These are phyloP conservation scores for Taphrina sp. DNA, from an alignment of 1,139 yeast genomes.

Conservation along the genomic window DNA sequence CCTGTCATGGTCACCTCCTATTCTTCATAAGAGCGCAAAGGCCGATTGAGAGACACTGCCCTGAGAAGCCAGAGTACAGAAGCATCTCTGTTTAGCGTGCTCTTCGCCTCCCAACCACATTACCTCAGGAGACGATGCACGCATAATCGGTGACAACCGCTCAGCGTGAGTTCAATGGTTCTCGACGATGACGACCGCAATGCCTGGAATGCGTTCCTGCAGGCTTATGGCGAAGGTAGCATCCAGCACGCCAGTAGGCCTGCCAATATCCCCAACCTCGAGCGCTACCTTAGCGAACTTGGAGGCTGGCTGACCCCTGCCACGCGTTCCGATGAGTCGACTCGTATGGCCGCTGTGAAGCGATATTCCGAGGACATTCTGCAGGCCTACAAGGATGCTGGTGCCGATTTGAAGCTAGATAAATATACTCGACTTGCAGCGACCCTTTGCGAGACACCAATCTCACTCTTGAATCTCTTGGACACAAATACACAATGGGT, in stretches of 20 bases:
- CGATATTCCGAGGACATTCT: constrained; percentile 8
- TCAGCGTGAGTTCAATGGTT: no score
- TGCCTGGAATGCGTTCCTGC: constrained; percentile 8
- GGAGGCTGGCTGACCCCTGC: constrained; percentile 28
- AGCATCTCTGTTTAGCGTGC: no score
- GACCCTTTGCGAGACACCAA: constrained; percentile 17
- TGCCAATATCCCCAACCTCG: not conserved
- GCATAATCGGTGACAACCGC: no score
- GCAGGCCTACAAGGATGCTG: constrained; percentile 17
- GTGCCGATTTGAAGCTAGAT: constrained; percentile 12
- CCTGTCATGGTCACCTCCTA: no score
- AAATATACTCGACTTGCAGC: constrained; percentile 23
- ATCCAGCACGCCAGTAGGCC: not conserved
- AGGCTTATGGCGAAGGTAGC: constrained; percentile 4
- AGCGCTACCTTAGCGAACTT: constrained; percentile 9
- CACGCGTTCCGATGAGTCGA: constrained; percentile 3
- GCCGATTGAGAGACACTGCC: no score
- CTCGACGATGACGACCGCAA: constrained; percentile 4
- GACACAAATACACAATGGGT: constrained; percentile 5
- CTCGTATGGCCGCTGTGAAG: not conserved
- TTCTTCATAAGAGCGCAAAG: no score
- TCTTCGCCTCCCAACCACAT: no score
- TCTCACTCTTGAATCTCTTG: constrained; percentile 10
- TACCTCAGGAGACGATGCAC: no score
- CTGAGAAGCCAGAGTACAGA: no score